Evolutionary conservation across 306 rosid genomes (phyloP).

Genomic region (Citrullus colocynthis): DNA sequence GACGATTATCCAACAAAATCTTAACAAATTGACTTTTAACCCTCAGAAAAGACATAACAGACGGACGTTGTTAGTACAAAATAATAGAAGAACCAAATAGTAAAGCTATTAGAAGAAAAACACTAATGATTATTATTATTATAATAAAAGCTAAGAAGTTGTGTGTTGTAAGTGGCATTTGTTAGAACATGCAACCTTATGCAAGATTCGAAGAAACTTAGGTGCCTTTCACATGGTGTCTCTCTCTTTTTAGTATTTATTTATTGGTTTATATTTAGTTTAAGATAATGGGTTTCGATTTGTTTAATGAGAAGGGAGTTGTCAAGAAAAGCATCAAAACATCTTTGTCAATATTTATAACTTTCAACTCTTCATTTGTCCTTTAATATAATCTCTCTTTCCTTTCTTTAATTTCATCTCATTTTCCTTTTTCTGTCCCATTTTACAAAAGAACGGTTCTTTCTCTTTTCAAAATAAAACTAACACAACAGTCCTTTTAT

Average conservation of each 20-base stretch:
- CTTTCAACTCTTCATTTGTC: background rate
- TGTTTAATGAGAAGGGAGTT: conserved; percentile 3
- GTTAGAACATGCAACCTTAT: background rate
- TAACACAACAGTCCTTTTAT: too few species aligned
- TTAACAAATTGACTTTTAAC: too few species aligned
- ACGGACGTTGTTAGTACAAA: background rate
- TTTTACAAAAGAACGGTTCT: background rate
- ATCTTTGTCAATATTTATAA: background rate
- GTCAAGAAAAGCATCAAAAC: background rate
- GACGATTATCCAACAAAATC: too few species aligned
- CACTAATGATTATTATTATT: background rate
- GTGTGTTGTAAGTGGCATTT: background rate
- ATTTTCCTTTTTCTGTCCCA: background rate
- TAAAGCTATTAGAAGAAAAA: background rate
- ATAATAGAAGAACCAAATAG: background rate
- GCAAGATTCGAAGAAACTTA: background rate
- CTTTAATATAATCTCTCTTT: background rate
- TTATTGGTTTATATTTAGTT: background rate
- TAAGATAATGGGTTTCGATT: background rate
- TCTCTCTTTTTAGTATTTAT: background rate
- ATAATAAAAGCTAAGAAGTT: too few species aligned
- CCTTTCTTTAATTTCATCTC: background rate
- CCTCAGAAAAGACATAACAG: background rate
- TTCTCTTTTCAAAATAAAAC: too few species aligned
- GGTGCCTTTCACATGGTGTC: background rate